Percentiles rank a stretch among this genome's conserved stretches.
Evolutionary conservation across 495 filamentous ascomycete species (phyloP).

Genomic region (Pseudotulostoma volvatum): DNA sequence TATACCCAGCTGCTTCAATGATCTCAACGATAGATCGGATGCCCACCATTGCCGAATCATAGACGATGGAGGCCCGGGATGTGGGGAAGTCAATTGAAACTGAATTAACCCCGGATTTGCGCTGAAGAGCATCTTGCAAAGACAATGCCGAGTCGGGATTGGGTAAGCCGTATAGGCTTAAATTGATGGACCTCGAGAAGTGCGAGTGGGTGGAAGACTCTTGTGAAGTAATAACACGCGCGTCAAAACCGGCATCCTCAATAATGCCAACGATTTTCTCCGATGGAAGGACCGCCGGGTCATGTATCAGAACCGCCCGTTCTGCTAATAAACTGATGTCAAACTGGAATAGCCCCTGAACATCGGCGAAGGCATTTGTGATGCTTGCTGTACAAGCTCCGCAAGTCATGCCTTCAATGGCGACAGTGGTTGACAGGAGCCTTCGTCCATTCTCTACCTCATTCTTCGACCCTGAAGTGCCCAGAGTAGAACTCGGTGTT

Average conservation of each 20-base stretch:
- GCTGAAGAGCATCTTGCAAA: constrained; percentile 51
- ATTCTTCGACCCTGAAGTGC: constrained; percentile 10
- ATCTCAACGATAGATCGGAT: constrained; percentile 68
- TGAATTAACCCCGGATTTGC: constrained; percentile 51
- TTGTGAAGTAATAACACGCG: constrained; percentile 45
- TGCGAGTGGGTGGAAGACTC: constrained; percentile 15
- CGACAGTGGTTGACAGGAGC: constrained; percentile 57
- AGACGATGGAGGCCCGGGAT: constrained; percentile 50
- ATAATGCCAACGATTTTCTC: constrained; percentile 51
- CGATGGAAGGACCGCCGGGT: constrained; percentile 48
- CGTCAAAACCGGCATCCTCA: constrained; percentile 73
- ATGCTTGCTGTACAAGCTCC: constrained; percentile 89
- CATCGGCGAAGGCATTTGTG: constrained; percentile 61
- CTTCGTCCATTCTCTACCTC: constrained; percentile 25
- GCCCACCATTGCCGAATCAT: constrained; percentile 53
- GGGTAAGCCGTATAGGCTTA: constrained; percentile 71
- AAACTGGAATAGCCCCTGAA: constrained; percentile 68
- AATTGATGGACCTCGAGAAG: constrained; percentile 36
- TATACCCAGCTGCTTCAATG: constrained; percentile 65
- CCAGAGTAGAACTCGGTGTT: constrained; percentile 6
- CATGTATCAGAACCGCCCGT: constrained; percentile 76
- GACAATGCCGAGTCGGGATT: constrained; percentile 51
- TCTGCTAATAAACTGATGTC: constrained; percentile 89
- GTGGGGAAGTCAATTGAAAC: constrained; percentile 55
- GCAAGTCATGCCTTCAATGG: constrained; percentile 90